Evolutionary conservation across 2,329 filamentous ascomycete species (phyloP).

Genomic region (Sarocladiaceae sp.): DNA sequence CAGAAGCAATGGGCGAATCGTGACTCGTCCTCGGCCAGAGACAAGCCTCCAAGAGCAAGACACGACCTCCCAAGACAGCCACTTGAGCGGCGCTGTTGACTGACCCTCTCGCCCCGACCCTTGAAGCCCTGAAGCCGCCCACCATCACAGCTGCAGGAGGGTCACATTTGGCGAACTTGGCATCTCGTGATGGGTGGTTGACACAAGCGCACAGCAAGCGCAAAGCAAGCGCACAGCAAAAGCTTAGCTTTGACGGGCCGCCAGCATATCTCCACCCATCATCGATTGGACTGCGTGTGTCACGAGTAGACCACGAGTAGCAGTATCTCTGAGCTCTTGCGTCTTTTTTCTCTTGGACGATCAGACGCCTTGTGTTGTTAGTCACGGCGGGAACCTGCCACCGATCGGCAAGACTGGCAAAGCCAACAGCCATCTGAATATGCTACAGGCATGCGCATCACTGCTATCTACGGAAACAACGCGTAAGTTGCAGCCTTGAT

Average conservation of each 20-base stretch:
- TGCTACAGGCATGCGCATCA: not conserved
- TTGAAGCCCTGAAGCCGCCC: slow-evolving; percentile 1
- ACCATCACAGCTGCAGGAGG: not conserved
- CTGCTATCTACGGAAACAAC: no score
- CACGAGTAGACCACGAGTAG: no score
- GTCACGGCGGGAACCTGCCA: no score
- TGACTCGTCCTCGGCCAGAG: not conserved
- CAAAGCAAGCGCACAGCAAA: not conserved
- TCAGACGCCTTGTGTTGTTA: no score
- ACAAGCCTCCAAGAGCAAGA: not conserved
- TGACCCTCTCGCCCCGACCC: no score
- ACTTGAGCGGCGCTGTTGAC: no score
- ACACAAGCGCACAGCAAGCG: not conserved
- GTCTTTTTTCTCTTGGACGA: not conserved
- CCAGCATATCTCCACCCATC: not conserved
- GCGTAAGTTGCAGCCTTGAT: not conserved
- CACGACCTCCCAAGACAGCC: not conserved
- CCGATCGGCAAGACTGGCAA: no score
- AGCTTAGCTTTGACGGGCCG: slow-evolving; percentile 8
- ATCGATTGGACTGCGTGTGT: not conserved
- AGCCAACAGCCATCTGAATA: no score
- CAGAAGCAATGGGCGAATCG: not conserved
- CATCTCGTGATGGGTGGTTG: slow-evolving; percentile 4
- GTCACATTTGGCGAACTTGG: not conserved
- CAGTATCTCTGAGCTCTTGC: not conserved